These are phyloP conservation scores for Kalaharituber pfeilii DNA, from an alignment of 2,329 filamentous ascomycete genomes.

Conservation along the genomic window DNA sequence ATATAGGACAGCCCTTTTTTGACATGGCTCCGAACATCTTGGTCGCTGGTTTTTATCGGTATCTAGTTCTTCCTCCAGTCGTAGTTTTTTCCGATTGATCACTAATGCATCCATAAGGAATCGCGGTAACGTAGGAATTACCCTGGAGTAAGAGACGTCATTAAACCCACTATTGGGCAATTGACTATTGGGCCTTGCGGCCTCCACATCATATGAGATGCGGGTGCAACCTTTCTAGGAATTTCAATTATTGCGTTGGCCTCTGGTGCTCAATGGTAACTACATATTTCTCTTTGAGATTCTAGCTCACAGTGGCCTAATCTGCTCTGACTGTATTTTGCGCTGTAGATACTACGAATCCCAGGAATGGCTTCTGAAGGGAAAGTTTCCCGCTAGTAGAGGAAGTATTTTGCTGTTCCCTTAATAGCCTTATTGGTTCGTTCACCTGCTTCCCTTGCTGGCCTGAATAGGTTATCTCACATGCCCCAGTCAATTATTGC, in stretches of 20 bases:
- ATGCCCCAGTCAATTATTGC: conserved; percentile 38
- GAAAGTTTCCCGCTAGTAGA: conserved; percentile 63
- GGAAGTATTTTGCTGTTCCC: conserved; percentile 57
- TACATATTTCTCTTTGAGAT: conserved; percentile 1
- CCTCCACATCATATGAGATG: too few species aligned
- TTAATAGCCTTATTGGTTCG: conserved; percentile 34
- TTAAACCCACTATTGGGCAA: too few species aligned
- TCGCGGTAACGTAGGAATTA: conserved; percentile 69
- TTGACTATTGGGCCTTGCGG: too few species aligned
- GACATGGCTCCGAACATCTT: conserved; percentile 66
- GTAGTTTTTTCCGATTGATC: too few species aligned
- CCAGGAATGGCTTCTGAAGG: conserved; percentile 62
- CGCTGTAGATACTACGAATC: conserved; percentile 44
- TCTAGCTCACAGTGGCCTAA: not conserved
- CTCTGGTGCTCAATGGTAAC: conserved; percentile 52
- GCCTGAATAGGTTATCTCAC: too few species aligned
- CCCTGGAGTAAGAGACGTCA: too few species aligned
- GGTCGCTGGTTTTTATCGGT: conserved; percentile 58
- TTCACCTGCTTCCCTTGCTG: not conserved
- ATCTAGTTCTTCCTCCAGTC: conserved; percentile 3
- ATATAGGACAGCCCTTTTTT: conserved; percentile 63
- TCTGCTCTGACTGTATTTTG: not conserved
- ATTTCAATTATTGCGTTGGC: conserved; percentile 59
- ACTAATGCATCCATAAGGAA: conserved; percentile 32
- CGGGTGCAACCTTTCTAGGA: conserved; percentile 59